A percentile compares a stretch with the other conserved stretches of the same genome.
These are phyloP conservation scores for Dictyostelium brefeldianum DNA, from an alignment of 78 protist species.

Conservation along the genomic window DNA sequence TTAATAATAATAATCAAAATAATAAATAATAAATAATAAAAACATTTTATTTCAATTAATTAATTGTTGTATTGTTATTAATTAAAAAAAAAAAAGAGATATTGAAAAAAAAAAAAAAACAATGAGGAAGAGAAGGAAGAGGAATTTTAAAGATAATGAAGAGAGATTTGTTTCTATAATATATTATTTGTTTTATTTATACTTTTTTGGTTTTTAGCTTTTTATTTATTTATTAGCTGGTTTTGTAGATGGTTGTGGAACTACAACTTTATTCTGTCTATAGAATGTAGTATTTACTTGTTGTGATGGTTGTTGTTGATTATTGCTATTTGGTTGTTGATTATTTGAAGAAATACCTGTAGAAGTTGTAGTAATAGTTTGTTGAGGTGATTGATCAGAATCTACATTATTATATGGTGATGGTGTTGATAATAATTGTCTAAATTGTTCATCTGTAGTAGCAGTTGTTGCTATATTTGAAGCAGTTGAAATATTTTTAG, in stretches of 20 bases:
- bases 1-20: neutral
- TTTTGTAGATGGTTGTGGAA: conserved; percentile 11
- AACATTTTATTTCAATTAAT: no score
- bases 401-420: neutral
- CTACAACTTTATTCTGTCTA: conserved; percentile 14
- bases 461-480: conserved; percentile 14
- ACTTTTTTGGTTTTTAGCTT: neutral
- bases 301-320: neutral
- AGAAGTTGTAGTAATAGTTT: conserved; percentile 1
- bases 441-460: conserved; percentile 18
- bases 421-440: conserved; percentile 12
- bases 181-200: neutral
- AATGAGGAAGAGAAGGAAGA: no score
- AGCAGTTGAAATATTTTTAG: conserved; percentile 1
- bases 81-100: neutral
- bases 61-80: no score
- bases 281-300: conserved; percentile 4
- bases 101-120: no score
- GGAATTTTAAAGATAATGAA: no score
- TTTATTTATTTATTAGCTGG: neutral
- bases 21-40: no score
- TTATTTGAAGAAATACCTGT: neutral
- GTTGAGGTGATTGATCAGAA: neutral
- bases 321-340: neutral
- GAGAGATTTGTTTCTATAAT: neutral